phyloP scores from a whole-genome alignment of 2,329 filamentous ascomycete species.

The Proliferodiscus dingleyae region DNA sequence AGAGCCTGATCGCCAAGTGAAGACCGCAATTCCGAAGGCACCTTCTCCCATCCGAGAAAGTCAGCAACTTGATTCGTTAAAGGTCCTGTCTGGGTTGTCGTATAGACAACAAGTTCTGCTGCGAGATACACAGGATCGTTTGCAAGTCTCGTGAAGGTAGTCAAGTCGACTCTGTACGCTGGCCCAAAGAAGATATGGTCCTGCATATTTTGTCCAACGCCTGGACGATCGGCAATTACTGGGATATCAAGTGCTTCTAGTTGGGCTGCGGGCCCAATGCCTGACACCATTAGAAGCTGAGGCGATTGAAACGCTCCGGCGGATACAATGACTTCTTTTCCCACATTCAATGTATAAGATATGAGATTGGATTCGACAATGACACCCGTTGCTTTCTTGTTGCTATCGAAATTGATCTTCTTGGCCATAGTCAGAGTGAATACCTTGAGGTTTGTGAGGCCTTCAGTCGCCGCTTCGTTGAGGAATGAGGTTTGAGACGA shows the following conservation, averaged over 20 bases:
- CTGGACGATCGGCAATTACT: constrained; percentile 40
- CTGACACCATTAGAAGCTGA: constrained; percentile 32
- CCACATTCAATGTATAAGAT: constrained; percentile 5
- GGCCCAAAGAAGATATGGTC: constrained; percentile 31
- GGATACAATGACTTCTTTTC: constrained; percentile 44
- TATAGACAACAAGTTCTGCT: not conserved
- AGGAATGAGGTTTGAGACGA: constrained; percentile 37
- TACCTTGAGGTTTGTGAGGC: constrained; percentile 33
- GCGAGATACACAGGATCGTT: not conserved
- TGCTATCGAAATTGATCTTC: constrained; percentile 39
- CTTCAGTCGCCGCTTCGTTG: constrained; percentile 27
- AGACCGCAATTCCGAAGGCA: constrained; percentile 1
- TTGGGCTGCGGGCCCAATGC: constrained; percentile 38
- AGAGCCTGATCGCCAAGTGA: not conserved
- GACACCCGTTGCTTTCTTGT: constrained; percentile 37
- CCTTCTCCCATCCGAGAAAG: constrained; percentile 14
- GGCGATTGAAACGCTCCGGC: constrained; percentile 46
- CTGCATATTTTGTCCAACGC: constrained; percentile 45
- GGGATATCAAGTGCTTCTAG: constrained; percentile 41
- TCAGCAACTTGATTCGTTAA: constrained; percentile 6
- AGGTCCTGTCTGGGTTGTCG: not conserved
- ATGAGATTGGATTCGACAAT: constrained; percentile 23
- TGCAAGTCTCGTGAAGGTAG: constrained; percentile 2
- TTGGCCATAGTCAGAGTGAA: constrained; percentile 40
- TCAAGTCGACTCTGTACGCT: not conserved